These are phyloP conservation scores for Candida patagonica DNA, from an alignment of 805 yeast genomes.

Conservation along the genomic window DNA sequence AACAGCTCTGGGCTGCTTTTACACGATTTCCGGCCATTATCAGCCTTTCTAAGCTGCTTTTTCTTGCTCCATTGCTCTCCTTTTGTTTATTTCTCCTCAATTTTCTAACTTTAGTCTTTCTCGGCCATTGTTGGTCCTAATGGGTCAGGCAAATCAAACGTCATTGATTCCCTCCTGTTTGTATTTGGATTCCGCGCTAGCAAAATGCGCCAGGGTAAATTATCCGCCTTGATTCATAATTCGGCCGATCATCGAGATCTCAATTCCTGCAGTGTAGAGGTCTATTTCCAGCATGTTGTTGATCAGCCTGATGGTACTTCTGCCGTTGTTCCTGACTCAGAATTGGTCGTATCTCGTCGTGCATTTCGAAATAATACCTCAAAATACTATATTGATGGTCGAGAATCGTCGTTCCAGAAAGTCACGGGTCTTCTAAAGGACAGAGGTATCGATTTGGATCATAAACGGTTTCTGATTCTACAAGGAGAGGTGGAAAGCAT, in stretches of 20 bases:
- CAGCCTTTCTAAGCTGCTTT: neutral
- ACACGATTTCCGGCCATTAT: neutral
- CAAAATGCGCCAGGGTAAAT: conserved; percentile 91
- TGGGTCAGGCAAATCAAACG: conserved; percentile 97
- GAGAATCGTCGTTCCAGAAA: conserved; percentile 61
- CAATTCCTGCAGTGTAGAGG: conserved; percentile 79
- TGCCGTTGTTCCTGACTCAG: conserved; percentile 42
- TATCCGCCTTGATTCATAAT: conserved; percentile 88
- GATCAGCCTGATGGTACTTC: conserved; percentile 44
- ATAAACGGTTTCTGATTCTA: conserved; percentile 83
- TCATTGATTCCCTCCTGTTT: conserved; percentile 89
- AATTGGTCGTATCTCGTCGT: conserved; percentile 64
- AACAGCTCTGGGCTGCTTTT: conserved; percentile 39
- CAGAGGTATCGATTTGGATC: conserved; percentile 89
- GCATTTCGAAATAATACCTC: conserved; percentile 73
- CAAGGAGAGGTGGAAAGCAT: conserved; percentile 99
- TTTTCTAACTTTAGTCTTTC: conserved; percentile 46
- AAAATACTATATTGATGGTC: conserved; percentile 64
- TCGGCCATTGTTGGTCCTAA: conserved; percentile 98
- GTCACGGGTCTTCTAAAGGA: conserved; percentile 66
- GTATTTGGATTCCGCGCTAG: conserved; percentile 96
- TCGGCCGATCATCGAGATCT: conserved; percentile 64
- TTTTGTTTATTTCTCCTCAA: neutral
- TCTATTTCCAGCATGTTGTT: conserved; percentile 68
- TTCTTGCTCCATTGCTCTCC: neutral